phyloP scores from a whole-genome alignment of 352 stramenopile species.

The Thalassiosira mediterranea region DNA sequence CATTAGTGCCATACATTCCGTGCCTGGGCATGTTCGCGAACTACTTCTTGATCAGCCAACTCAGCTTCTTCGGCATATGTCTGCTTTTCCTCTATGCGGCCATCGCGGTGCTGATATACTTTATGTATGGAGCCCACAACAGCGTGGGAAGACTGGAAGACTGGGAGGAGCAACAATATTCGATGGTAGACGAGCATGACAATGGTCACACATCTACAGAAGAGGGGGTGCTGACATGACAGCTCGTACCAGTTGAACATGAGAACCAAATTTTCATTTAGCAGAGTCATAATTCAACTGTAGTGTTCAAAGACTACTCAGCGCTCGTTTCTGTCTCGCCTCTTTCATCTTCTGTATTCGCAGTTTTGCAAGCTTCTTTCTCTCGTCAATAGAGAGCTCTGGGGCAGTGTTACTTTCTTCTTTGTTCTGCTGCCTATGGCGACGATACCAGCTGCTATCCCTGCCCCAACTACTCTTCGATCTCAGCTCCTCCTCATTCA shows the following conservation, averaged over 20 bases:
- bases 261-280: too few species aligned
- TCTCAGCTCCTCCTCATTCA: conserved; percentile 57
- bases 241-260: too few species aligned
- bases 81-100: conserved; percentile 64
- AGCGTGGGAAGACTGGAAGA: conserved; percentile 42
- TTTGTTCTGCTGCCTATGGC: conserved; percentile 46
- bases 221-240: conserved; percentile 38
- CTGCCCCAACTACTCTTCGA: conserved; percentile 43
- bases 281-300: too few species aligned
- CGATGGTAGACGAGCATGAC: conserved; percentile 37
- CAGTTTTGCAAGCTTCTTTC: conserved; percentile 40
- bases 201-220: not conserved
- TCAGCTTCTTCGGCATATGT: conserved; percentile 63
- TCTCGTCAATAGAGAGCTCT: conserved; percentile 38
- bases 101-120: conserved; percentile 51
- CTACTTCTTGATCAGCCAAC: conserved; percentile 78
- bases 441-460: conserved; percentile 73
- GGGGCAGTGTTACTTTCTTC: not conserved
- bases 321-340: conserved; percentile 23
- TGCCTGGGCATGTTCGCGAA: conserved; percentile 77
- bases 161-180: conserved; percentile 46
- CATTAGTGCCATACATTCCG: conserved; percentile 66
- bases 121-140: conserved; percentile 52
- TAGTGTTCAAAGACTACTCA: too few species aligned
- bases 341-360: conserved; percentile 45